These are phyloP conservation scores for Apiotrichum gamsii DNA, from an alignment of 1,284 basidiomycete genomes.

Conservation along the genomic window DNA sequence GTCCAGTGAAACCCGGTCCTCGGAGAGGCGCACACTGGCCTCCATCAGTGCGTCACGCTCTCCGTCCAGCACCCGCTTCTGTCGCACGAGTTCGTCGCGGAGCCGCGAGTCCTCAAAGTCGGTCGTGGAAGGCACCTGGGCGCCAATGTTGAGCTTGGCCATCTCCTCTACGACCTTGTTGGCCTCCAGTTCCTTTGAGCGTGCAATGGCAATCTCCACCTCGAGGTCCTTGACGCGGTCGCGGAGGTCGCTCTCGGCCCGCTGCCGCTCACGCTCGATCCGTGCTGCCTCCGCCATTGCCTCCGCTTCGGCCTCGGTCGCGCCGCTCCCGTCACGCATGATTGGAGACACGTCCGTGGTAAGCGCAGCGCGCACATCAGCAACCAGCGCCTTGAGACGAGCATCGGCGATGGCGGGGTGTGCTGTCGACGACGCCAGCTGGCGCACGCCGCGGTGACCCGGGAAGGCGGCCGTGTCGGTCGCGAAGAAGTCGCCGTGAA, in stretches of 20 bases:
- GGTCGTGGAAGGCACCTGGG: conserved; percentile 10
- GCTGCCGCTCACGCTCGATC: conserved; percentile 28
- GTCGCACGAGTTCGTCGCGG: conserved; percentile 24
- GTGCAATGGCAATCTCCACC: conserved; percentile 36
- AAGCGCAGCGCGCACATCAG: conserved; percentile 26
- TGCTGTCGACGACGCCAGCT: conserved; percentile 36
- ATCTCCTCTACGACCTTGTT: conserved; percentile 34
- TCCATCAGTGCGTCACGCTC: conserved; percentile 63
- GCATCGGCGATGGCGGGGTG: conserved; percentile 43
- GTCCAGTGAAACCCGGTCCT: conserved; percentile 55
- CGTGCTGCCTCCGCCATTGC: conserved; percentile 24
- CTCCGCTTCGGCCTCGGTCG: conserved; percentile 14
- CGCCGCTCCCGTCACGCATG: conserved; percentile 5
- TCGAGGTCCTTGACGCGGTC: conserved; percentile 43
- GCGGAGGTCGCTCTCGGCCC: conserved; percentile 26
- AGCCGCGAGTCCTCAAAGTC: conserved; percentile 21
- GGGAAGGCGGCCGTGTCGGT: not conserved
- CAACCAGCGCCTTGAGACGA: conserved; percentile 29
- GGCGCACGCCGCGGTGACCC: conserved; percentile 2
- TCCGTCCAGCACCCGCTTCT: conserved; percentile 53
- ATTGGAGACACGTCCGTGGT: conserved; percentile 4
- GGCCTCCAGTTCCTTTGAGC: conserved; percentile 35
- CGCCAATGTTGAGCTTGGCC: conserved; percentile 25
- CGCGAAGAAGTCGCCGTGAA: conserved; percentile 10
- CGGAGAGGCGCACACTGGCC: conserved; percentile 57